Base-by-base conservation (phyloP, 352 stramenopile species). In the Phytopythium kandeliae region DNA sequence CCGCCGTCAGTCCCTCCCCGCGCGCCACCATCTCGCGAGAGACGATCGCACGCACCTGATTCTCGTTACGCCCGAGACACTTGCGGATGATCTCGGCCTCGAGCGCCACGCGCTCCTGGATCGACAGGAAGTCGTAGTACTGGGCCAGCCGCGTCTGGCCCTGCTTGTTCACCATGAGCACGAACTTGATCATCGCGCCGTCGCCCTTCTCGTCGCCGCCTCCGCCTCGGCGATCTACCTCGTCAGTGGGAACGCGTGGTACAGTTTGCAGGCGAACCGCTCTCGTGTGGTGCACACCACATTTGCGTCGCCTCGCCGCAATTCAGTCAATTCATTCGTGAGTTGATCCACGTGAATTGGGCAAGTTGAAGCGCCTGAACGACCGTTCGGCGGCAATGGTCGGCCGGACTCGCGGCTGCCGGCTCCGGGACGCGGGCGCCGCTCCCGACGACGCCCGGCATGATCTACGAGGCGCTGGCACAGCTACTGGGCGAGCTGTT, bases 41-140 rank as follows among this genome's bases (percentile, higher is more conserved):
- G 4, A 31, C 28, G 9, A 9, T 9, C 28, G 28, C 16, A 51
- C 49, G 16, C 21, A 89, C 80, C 79, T 96, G 89, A 60, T 95
- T 94, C 84, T 99, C 97, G 40, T 96, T 98, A 47, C 97, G 86
- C n/a, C 86, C 91, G 48, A 99, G 79, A 69, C 97, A 99, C 67
- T 98, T 98, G 54, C 97, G 95, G 64, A 99, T 99, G 60, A 99
- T 99, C 78, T 99, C 93, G 22, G 92, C 96, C 72, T 99, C 97
- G 24, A 99, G 75, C 30, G 97, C 96, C 17, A 98, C 94, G 56
- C 97, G 86, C 74, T 99, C 97, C 55, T 98, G 91, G 73, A 99
- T 99, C 30, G 92, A 90, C 50, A 99, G 85, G 82, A 98, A 99
- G 82, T 99, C 95, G 67, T 99, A 99, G 76, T 99, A 99, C 52